These are phyloP conservation scores for Thalassiosira livingstoniorum DNA, from an alignment of 352 stramenopile species.

Conservation along the genomic window DNA sequence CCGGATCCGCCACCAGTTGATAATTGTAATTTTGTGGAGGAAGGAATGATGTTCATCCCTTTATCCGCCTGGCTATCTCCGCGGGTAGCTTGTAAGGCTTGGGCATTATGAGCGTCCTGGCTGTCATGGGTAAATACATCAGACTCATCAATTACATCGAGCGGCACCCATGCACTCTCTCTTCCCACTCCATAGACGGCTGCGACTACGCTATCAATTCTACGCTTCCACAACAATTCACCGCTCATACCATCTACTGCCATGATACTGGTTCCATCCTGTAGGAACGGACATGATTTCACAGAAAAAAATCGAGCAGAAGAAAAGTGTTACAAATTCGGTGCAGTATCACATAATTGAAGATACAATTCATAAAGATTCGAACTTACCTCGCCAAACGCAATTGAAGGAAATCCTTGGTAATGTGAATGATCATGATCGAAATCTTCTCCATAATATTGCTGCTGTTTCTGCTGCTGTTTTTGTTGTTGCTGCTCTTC, in stretches of 20 bases:
- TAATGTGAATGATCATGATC: conserved; percentile 49
- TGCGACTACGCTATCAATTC: conserved; percentile 74
- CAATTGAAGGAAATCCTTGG: conserved; percentile 56
- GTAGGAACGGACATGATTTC: too few relatives aligned
- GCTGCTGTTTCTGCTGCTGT: conserved; percentile 19
- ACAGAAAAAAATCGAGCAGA: conserved; percentile 1
- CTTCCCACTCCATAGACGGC: conserved; percentile 80
- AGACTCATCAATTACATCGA: conserved; percentile 72
- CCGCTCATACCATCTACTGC: conserved; percentile 64
- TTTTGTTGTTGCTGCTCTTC: conserved; percentile 32
- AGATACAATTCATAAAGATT: conserved; percentile 5
- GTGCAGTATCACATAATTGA: too few relatives aligned
- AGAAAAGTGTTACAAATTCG: background rate
- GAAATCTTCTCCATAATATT: conserved; percentile 45
- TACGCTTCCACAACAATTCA: conserved; percentile 67
- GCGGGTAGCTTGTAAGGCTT: too few relatives aligned
- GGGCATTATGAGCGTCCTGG: conserved; percentile 1
- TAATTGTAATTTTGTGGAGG: conserved; percentile 13
- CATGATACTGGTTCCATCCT: conserved; percentile 76
- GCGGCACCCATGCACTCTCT: conserved; percentile 68
- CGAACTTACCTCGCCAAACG: conserved; percentile 61
- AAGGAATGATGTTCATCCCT: conserved; percentile 15
- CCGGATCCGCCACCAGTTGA: conserved; percentile 16
- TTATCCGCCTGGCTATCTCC: too few relatives aligned
- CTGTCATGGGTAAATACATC: conserved; percentile 44